Evolutionary conservation across 2,329 filamentous ascomycete genomes (phyloP).

Genomic region (Penicillium sp.): DNA sequence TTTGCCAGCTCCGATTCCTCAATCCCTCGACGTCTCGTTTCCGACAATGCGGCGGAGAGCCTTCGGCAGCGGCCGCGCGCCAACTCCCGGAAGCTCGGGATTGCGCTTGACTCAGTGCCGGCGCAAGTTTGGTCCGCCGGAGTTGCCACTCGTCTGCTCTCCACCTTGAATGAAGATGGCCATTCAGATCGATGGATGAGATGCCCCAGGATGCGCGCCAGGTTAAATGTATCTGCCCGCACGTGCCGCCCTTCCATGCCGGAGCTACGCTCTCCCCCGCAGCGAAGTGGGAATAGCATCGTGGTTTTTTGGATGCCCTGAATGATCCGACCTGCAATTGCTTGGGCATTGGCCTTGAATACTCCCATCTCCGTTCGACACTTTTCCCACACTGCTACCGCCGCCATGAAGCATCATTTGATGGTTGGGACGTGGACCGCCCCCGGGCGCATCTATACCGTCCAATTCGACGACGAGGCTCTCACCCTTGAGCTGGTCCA

Average conservation of each 20-base stretch:
- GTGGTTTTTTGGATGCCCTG: background rate
- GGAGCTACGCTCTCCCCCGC: constrained; percentile 12
- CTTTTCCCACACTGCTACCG: constrained; percentile 13
- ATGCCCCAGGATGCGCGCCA: background rate
- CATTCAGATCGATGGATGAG: too few species aligned
- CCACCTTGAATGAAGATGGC: too few species aligned
- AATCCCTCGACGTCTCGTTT: too few species aligned
- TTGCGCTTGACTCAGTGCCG: constrained; percentile 12
- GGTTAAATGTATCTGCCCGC: constrained; percentile 7
- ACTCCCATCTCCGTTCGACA: constrained; percentile 1
- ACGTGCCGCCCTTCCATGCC: constrained; percentile 22
- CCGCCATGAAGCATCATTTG: constrained; percentile 77
- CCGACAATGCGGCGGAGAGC: too few species aligned
- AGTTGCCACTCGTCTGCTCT: background rate
- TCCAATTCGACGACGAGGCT: constrained; percentile 80
- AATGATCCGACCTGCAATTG: constrained; percentile 17
- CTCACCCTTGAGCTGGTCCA: constrained; percentile 73
- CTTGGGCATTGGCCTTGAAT: constrained; percentile 5
- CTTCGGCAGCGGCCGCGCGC: too few species aligned
- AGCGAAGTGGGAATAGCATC: constrained; percentile 1
- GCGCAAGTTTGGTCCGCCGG: background rate
- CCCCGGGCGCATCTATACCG: constrained; percentile 84
- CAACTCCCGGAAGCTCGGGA: constrained; percentile 13
- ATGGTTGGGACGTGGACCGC: constrained; percentile 93
- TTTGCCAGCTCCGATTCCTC: too few species aligned